Evolutionary conservation across 75 land plant species (phyloP).

Genomic region (Cryptomeria japonica): DNA sequence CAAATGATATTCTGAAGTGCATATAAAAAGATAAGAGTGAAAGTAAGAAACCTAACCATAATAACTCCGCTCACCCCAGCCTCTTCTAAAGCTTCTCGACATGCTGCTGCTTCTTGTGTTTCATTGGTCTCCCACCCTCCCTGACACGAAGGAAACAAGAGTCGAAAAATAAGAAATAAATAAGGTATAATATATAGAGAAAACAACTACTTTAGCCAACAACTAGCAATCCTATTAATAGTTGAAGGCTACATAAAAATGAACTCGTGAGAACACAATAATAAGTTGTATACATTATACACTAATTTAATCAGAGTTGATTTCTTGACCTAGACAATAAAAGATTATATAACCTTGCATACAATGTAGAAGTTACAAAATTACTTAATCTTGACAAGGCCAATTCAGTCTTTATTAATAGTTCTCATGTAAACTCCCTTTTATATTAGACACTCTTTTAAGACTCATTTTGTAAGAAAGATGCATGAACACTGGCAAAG

Average conservation of each 20-base stretch:
- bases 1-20: background rate
- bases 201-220: background rate
- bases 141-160: constrained; percentile 16
- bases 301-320: background rate
- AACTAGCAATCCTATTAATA: background rate
- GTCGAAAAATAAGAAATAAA: background rate
- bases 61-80: constrained; percentile 50
- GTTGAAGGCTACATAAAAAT: background rate
- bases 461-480: no score
- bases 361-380: background rate
- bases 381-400: constrained; percentile 1
- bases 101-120: constrained; percentile 48
- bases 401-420: background rate
- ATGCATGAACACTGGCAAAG: no score
- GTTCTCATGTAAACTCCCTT: no score
- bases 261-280: background rate
- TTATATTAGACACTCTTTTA: no score
- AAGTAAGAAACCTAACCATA: constrained; percentile 27
- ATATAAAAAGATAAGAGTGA: background rate
- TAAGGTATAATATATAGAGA: background rate
- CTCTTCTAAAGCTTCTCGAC: constrained; percentile 57
- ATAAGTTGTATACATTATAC: background rate
- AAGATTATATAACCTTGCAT: background rate
- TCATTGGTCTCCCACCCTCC: constrained; percentile 68
- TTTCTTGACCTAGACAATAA: background rate